Conservation (phyloP, 2,329 filamentous ascomycete species). For the Curvularia sp. region DNA sequence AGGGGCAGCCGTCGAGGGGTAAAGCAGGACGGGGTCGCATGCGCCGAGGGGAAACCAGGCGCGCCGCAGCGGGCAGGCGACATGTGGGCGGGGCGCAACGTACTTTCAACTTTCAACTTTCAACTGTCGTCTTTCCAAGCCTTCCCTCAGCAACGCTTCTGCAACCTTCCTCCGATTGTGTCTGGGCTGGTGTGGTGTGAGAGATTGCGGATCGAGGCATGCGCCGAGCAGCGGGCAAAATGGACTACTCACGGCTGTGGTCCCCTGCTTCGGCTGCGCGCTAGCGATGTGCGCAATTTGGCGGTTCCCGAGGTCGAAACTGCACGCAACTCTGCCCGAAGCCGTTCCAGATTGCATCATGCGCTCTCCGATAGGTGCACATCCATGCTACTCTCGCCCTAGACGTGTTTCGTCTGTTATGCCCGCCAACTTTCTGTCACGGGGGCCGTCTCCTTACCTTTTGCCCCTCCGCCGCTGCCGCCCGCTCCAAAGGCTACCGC, state of each 20-base stretch:
- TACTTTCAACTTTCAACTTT: slow-evolving; percentile 39
- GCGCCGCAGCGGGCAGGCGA: slow-evolving; percentile 10
- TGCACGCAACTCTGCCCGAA: slow-evolving; percentile 19
- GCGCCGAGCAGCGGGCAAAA: slow-evolving; percentile 35
- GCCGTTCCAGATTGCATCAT: slow-evolving; percentile 26
- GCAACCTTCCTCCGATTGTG: slow-evolving; percentile 46
- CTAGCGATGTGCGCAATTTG: slow-evolving; percentile 36
- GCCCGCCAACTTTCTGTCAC: slow-evolving; percentile 2
- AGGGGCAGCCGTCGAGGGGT: slow-evolving; percentile 34
- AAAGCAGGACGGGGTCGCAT: slow-evolving; percentile 31
- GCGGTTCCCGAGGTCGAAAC: slow-evolving; percentile 34
- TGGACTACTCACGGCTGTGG: slow-evolving; percentile 32
- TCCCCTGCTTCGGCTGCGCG: slow-evolving; percentile 32
- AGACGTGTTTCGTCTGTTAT: slow-evolving; percentile 19
- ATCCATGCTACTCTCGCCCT: slow-evolving; percentile 24
- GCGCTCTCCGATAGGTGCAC: slow-evolving; percentile 7
- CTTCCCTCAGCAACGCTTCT: slow-evolving; percentile 53
- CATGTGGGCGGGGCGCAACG: slow-evolving; percentile 21
- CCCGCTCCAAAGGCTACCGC: slow-evolving; percentile 17
- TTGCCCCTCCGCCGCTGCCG: slow-evolving; percentile 30
- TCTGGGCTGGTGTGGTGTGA: slow-evolving; percentile 27
- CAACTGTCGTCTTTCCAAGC: slow-evolving; percentile 43
- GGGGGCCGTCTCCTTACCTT: slow-evolving; percentile 14
- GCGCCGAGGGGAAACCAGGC: slow-evolving; percentile 26
- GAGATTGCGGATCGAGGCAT: slow-evolving; percentile 30